A percentile compares a stretch with the other conserved stretches of the same genome.
Evolutionary conservation across 768 basidiomycete genomes (phyloP).

Genomic region (Hericium erinaceus): DNA sequence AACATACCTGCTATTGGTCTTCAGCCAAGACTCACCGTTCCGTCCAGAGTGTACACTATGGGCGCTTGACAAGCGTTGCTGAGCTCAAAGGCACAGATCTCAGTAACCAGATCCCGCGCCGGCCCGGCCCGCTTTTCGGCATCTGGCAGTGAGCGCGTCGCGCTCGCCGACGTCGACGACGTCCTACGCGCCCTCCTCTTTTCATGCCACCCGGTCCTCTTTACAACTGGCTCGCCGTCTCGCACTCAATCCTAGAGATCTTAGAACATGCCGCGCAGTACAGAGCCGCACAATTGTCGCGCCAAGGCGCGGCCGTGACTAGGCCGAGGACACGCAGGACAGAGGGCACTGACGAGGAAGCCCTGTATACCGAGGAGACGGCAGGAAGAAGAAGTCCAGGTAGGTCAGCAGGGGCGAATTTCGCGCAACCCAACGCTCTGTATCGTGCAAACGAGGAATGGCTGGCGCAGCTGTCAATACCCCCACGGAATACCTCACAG

Average conservation of each 20-base stretch:
- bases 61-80: no score
- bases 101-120: no score
- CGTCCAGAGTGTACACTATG: no score
- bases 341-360: not conserved
- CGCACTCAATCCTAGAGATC: conserved; percentile 51
- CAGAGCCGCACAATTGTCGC: conserved; percentile 31
- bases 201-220: conserved; percentile 60
- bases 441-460: conserved; percentile 7
- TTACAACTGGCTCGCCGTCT: conserved; percentile 66
- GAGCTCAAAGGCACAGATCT: no score
- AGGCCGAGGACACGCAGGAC: not conserved
- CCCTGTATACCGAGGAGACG: no score
- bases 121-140: not conserved
- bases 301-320: conserved; percentile 18
- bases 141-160: not conserved
- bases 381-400: no score
- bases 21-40: no score
- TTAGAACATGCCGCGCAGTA: conserved; percentile 53
- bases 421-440: conserved; percentile 5
- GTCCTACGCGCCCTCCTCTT: not conserved
- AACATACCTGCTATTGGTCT: no score
- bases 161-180: no score
- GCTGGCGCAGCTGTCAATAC: conserved; percentile 1
- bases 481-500: no score
- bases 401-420: no score